Base-by-base conservation (phyloP, 305 asterid species). In the Fraxinus sp. region DNA sequence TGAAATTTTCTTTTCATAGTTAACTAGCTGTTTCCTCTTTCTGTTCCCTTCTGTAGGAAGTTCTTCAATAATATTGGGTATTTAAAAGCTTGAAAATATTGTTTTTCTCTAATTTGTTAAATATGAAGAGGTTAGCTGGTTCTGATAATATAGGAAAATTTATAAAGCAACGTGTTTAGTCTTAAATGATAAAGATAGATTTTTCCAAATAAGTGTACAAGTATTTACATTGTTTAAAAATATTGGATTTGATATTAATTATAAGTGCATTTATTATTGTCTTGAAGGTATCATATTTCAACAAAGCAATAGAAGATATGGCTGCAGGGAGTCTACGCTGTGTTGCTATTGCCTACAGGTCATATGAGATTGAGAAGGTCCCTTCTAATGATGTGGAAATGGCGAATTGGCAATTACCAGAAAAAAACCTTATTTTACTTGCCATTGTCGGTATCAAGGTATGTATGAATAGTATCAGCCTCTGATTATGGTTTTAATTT, bases 391-490 rank as follows among this genome's bases (percentile, higher is more conserved):
- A 90, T 52, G 97, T 91, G 85, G 98, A 90, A 87, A 86, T 96
- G 55, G 91, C 84, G 26, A 87, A 86, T 39, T 96, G 98, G 99
- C 87, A 89, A 78, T 83, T 96, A 78, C 98, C 98, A 32, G 98
- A 96, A 85, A 91, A 79, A 18, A 94, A 92, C 73, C 98, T 97
- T 72, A 79, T 88, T 87, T 88, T 97, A 85, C 94, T 97, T 33
- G 99, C 98, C 5, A 90, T 97, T 83, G 92, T 92, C 81, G 98
- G 99, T 74, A 92, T 97, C 87, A 97, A 95, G 98, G 99, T 92
- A 81, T 78, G 78, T 13, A 46, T 77, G 82, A 35, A 28, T 49
- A 76, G 14, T 82, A 36, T 32, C 73, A 26, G 73, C 73, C 16
- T 66, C 35, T 8, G 73, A 66, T 24, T 10, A 66, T 24, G 33